Conservation (phyloP, 257 asterid species). For the Osmanthus fragrans region DNA sequence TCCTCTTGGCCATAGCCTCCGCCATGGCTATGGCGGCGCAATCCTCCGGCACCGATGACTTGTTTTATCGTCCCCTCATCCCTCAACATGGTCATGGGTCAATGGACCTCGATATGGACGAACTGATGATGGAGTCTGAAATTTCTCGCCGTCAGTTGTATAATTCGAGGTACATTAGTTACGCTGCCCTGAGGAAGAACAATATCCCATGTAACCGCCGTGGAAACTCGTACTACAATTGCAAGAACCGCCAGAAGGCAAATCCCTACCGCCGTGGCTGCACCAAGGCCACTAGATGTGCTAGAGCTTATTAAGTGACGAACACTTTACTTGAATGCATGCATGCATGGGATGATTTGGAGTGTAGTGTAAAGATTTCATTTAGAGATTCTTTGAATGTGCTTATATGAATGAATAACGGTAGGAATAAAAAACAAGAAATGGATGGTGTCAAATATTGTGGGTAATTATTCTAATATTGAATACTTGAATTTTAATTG, state of each 20-base stretch:
- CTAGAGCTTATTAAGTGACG: constrained; percentile 22
- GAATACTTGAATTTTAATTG: not conserved
- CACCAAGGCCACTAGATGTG: constrained; percentile 52
- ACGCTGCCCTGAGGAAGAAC: constrained; percentile 41
- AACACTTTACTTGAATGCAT: not conserved
- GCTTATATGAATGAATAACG: too few species aligned
- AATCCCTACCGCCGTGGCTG: constrained; percentile 58
- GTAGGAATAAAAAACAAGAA: not conserved
- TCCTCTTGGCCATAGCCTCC: constrained; percentile 36
- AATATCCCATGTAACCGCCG: constrained; percentile 46
- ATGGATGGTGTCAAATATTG: not conserved
- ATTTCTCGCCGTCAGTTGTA: constrained; percentile 35
- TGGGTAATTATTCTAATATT: not conserved
- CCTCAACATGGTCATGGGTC: constrained; percentile 31
- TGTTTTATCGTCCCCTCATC: not conserved
- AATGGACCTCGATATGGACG: constrained; percentile 39
- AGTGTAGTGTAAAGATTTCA: too few species aligned
- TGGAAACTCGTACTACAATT: constrained; percentile 55
- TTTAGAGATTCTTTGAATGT: not conserved
- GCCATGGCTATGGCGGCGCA: constrained; percentile 38
- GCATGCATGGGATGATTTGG: not conserved
- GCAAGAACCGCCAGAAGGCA: constrained; percentile 31
- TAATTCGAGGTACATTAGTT: constrained; percentile 37
- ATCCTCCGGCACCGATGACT: constrained; percentile 12
- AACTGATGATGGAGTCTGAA: constrained; percentile 50